These are phyloP conservation scores for Saussurea involucrata DNA, from an alignment of 129 eudicot species.

Conservation along the genomic window DNA sequence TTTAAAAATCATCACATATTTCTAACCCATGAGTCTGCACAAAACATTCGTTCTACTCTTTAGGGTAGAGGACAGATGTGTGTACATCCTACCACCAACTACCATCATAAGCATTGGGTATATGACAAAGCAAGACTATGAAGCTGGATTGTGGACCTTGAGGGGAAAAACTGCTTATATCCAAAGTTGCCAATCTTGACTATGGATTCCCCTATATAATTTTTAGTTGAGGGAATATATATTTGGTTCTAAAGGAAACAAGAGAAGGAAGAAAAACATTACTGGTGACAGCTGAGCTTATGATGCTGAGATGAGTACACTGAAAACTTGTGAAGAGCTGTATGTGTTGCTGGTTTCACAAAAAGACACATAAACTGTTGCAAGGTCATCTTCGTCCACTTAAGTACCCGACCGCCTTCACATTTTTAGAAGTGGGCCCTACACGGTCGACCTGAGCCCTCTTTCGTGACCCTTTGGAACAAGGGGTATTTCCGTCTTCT, in stretches of 20 bases:
- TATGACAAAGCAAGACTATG: conserved; percentile 12
- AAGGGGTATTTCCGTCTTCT: conserved; percentile 14
- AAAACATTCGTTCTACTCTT: not conserved
- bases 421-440: conserved; percentile 18
- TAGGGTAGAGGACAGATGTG: not conserved
- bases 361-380: not conserved
- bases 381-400: conserved; percentile 21
- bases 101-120: conserved; percentile 14
- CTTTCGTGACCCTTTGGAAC: conserved; percentile 34
- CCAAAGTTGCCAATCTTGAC: conserved; percentile 6
- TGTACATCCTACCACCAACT: not conserved
- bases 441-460: conserved; percentile 32
- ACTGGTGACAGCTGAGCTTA: conserved; percentile 12
- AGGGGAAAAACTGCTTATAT: not conserved
- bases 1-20: not conserved
- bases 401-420: conserved; percentile 16
- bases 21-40: not conserved
- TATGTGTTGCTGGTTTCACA: conserved; percentile 14
- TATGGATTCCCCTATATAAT: conserved; percentile 19
- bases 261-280: conserved; percentile 16
- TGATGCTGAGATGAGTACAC: conserved; percentile 12
- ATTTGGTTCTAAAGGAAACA: conserved; percentile 10
- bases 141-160: conserved; percentile 15
- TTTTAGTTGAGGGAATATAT: conserved; percentile 9
- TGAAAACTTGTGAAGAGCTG: not conserved